Evolutionary conservation across 2,329 filamentous ascomycete genomes (phyloP).

Genomic region (Alternaria hordeiaustralica): DNA sequence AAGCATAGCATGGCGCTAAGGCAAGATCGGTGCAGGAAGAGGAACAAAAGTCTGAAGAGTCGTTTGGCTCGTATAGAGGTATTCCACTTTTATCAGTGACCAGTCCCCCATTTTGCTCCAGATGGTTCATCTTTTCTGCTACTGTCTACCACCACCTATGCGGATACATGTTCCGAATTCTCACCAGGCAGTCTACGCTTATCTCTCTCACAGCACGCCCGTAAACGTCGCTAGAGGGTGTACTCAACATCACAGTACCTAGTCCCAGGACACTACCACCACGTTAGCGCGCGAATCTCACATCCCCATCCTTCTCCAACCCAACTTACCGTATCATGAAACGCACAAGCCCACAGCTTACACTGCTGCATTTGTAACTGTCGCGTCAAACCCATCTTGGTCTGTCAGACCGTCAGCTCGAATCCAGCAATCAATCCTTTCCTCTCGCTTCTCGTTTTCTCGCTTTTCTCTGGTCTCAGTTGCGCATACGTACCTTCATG

Average conservation of each 20-base stretch:
- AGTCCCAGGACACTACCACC: not conserved
- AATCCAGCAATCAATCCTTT: not conserved
- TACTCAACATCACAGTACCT: not conserved
- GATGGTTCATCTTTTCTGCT: not conserved
- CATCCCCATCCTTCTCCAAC: not conserved
- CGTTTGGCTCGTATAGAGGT: not conserved
- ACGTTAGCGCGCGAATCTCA: not conserved
- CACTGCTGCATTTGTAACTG: not conserved
- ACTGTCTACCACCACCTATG: not conserved
- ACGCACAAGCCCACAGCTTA: not conserved
- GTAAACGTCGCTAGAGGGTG: not conserved
- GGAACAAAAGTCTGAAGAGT: not conserved
- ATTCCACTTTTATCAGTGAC: not conserved
- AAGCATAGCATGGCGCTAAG: constrained; percentile 8
- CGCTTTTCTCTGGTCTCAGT: not conserved
- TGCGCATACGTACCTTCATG: not conserved
- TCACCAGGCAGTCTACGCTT: not conserved
- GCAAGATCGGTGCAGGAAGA: not conserved
- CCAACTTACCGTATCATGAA: not conserved
- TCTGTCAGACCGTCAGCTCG: not conserved
- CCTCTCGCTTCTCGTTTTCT: too few relatives aligned
- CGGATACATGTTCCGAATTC: not conserved
- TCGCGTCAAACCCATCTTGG: not conserved
- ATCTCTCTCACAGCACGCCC: not conserved
- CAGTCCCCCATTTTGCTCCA: not conserved